Evolutionary conservation across 2,329 filamentous ascomycete species (phyloP).

Genomic region (Alternaria ethzedia): DNA sequence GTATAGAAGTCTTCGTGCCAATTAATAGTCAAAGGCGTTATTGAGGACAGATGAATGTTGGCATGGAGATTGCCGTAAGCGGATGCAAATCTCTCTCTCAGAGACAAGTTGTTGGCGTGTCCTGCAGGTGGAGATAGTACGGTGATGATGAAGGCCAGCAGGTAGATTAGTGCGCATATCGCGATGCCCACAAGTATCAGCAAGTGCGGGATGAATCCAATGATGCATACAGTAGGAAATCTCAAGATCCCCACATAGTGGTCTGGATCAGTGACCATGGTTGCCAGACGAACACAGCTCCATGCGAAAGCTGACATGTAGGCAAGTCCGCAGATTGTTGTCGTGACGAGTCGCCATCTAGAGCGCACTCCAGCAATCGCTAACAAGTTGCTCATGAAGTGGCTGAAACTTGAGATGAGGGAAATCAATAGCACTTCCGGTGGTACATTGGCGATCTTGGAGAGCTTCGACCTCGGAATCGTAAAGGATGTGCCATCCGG

Average conservation of each 20-base stretch:
- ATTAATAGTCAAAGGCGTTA: slow-evolving; percentile 72
- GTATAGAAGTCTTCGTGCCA: slow-evolving; percentile 97
- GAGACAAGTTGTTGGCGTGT: slow-evolving; percentile 52
- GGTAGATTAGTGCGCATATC: slow-evolving; percentile 78
- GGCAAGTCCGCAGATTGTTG: slow-evolving; percentile 85
- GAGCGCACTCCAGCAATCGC: slow-evolving; percentile 82
- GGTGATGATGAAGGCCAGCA: slow-evolving; percentile 75
- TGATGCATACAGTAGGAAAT: slow-evolving; percentile 92
- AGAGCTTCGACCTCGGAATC: slow-evolving; percentile 65
- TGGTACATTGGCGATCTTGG: slow-evolving; percentile 83
- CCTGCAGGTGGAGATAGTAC: slow-evolving; percentile 68
- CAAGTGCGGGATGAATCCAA: slow-evolving; percentile 94
- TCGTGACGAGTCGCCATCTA: slow-evolving; percentile 81
- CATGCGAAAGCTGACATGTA: slow-evolving; percentile 87
- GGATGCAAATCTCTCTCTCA: slow-evolving; percentile 67
- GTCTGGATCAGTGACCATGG: slow-evolving; percentile 46
- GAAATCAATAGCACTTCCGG: slow-evolving; percentile 87
- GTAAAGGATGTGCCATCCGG: slow-evolving; percentile 54
- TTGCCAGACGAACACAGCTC: slow-evolving; percentile 65
- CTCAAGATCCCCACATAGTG: slow-evolving; percentile 73
- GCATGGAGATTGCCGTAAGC: slow-evolving; percentile 93
- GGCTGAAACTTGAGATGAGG: slow-evolving; percentile 87
- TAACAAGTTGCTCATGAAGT: slow-evolving; percentile 81
- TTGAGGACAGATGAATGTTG: slow-evolving; percentile 78
- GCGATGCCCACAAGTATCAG: slow-evolving; percentile 80